Evolutionary conservation across 164 flowering plant species (phyloP).

Genomic region (Vitis riparia): DNA sequence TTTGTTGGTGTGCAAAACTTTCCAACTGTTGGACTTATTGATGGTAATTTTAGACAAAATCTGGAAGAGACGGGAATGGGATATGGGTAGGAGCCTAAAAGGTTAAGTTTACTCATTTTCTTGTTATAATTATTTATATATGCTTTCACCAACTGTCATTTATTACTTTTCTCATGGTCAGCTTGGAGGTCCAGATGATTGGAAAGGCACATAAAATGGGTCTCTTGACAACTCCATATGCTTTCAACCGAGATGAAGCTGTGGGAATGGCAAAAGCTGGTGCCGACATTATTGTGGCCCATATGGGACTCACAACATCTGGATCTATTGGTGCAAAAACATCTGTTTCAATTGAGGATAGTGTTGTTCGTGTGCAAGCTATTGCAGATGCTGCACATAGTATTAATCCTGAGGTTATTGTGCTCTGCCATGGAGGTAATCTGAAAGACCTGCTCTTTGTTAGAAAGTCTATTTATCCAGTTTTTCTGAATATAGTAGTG

Average conservation of each 20-base stretch:
- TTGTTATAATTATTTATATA: not conserved
- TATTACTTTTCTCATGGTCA: slow-evolving; percentile 24
- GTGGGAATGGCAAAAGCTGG: slow-evolving; percentile 91
- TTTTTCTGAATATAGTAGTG: not conserved
- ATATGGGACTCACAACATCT: slow-evolving; percentile 95
- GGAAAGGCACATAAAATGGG: slow-evolving; percentile 82
- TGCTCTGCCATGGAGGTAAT: slow-evolving; percentile 97
- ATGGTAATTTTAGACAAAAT: slow-evolving; percentile 94
- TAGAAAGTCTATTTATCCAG: not conserved
- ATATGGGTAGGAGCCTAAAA: slow-evolving; percentile 53
- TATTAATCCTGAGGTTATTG: slow-evolving; percentile 67
- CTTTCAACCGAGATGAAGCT: slow-evolving; percentile 82
- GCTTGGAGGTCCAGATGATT: slow-evolving; percentile 95
- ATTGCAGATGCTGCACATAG: slow-evolving; percentile 86
- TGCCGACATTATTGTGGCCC: slow-evolving; percentile 93
- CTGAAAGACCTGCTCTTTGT: not conserved
- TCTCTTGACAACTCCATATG: slow-evolving; percentile 93
- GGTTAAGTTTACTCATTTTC: not conserved
- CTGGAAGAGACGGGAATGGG: slow-evolving; percentile 99
- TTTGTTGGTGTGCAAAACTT: slow-evolving; percentile 94
- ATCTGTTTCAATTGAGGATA: slow-evolving; percentile 73
- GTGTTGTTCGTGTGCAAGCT: slow-evolving; percentile 76
- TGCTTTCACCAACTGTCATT: not conserved
- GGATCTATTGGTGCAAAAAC: slow-evolving; percentile 97
- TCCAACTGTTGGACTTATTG: slow-evolving; percentile 95